A percentile compares a stretch with the other conserved stretches of the same genome.
phyloP scores from a whole-genome alignment of 129 eudicot genomes.

The Chrysanthemum makinoi region DNA sequence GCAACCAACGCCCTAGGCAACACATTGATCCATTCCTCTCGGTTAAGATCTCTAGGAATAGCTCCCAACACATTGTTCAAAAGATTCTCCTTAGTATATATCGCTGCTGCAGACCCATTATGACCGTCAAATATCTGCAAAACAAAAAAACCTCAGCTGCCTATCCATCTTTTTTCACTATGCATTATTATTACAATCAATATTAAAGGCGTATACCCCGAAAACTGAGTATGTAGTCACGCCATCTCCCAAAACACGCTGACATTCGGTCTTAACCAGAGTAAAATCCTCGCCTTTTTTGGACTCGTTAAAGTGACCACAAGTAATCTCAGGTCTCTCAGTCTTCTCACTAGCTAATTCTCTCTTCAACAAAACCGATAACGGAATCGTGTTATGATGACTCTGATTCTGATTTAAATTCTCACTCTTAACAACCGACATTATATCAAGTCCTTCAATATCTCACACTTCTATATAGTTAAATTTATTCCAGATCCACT shows the following conservation, averaged over 20 bases:
- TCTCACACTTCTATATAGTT: slow-evolving; percentile 2
- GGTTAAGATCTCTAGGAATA: slow-evolving; percentile 79
- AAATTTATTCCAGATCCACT: slow-evolving; percentile 25
- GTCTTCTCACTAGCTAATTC: slow-evolving; percentile 89
- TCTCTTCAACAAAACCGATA: slow-evolving; percentile 81
- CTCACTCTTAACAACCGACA: slow-evolving; percentile 62
- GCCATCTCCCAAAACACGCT: slow-evolving; percentile 79
- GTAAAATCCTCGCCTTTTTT: slow-evolving; percentile 96
- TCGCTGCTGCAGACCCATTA: slow-evolving; percentile 95
- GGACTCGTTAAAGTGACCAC: slow-evolving; percentile 77
- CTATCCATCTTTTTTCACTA: too few species aligned
- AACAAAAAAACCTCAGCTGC: background rate
- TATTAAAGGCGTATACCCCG: slow-evolving; percentile 41
- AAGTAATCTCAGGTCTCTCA: slow-evolving; percentile 63
- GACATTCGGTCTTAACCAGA: slow-evolving; percentile 74
- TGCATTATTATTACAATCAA: background rate
- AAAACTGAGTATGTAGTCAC: slow-evolving; percentile 81
- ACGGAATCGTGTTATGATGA: slow-evolving; percentile 73
- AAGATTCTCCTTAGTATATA: slow-evolving; percentile 89
- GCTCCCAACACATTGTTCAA: slow-evolving; percentile 73
- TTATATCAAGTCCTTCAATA: slow-evolving; percentile 24
- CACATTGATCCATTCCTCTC: slow-evolving; percentile 90
- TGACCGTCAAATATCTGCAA: slow-evolving; percentile 97
- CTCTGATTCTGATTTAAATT: too few species aligned
- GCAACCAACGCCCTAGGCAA: slow-evolving; percentile 97